Conservation (phyloP, 2,329 filamentous ascomycete species). For the Alternaria tenuissima region DNA sequence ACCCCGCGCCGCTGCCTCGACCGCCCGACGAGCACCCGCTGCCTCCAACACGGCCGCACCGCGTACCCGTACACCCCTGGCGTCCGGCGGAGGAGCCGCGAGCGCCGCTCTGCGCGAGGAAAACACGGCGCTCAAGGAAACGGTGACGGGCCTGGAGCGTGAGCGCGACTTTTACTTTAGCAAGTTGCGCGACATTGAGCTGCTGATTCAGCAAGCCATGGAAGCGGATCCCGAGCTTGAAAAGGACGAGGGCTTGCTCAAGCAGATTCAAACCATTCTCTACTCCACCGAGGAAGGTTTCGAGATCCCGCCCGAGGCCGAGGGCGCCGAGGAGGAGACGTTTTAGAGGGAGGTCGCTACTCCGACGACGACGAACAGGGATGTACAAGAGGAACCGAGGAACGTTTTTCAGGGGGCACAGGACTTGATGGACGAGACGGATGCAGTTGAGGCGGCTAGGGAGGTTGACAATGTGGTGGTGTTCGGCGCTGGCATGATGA, state of each 20-base stretch:
- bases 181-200: conserved; percentile 96
- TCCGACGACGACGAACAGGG: background rate
- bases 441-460: background rate
- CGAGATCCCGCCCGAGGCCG: conserved; percentile 84
- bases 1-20: conserved; percentile 60
- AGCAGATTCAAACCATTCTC: conserved; percentile 94
- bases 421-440: conserved; percentile 9
- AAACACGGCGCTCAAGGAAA: conserved; percentile 90
- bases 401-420: conserved; percentile 14
- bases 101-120: conserved; percentile 81
- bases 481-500: background rate
- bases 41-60: conserved; percentile 52
- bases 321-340: conserved; percentile 77
- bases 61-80: conserved; percentile 52
- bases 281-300: conserved; percentile 91
- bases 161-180: conserved; percentile 99
- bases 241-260: conserved; percentile 91
- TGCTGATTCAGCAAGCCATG: conserved; percentile 90
- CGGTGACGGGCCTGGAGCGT: conserved; percentile 90
- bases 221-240: conserved; percentile 93
- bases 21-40: conserved; percentile 55
- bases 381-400: background rate
- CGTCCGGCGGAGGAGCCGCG: conserved; percentile 64
- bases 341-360: conserved; percentile 29
- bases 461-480: no score